These are phyloP conservation scores for Kodamaea plutei DNA, from an alignment of 1,139 yeast genomes.

Conservation along the genomic window DNA sequence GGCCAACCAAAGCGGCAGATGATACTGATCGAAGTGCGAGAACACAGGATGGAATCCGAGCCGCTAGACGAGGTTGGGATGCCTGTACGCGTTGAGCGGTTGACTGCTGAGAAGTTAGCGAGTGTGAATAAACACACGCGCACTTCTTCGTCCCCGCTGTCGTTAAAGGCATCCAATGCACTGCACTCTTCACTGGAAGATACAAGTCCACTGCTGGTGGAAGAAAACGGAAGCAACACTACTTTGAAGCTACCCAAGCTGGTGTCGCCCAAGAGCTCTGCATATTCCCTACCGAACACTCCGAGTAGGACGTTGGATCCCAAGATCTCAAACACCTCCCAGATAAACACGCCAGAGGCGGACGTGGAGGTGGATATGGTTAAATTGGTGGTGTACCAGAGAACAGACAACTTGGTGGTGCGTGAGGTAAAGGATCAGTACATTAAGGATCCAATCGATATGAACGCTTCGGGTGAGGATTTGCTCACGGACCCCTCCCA, in stretches of 20 bases:
- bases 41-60: not conserved
- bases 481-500: too few species aligned
- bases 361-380: too few species aligned
- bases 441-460: too few species aligned
- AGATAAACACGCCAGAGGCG: too few species aligned
- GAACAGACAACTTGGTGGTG: too few species aligned
- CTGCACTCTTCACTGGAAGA: conserved; percentile 1
- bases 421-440: too few species aligned
- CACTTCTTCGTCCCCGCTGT: conserved; percentile 1
- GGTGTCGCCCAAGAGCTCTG: not conserved
- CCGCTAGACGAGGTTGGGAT: not conserved
- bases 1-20: too few species aligned
- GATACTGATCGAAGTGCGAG: not conserved
- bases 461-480: too few species aligned
- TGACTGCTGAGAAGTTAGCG: not conserved
- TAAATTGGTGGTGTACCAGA: too few species aligned
- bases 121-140: too few species aligned
- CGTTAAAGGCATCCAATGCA: conserved; percentile 1
- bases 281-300: not conserved
- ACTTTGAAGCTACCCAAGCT: not conserved
- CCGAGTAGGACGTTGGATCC: too few species aligned
- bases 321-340: too few species aligned
- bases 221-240: conserved; percentile 1
- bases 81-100: not conserved
- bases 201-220: conserved; percentile 1